Percentiles rank a stretch among this genome's conserved stretches.
These are phyloP conservation scores for Colletotrichum viniferum DNA, from an alignment of 2,329 filamentous ascomycete species.

Conservation along the genomic window DNA sequence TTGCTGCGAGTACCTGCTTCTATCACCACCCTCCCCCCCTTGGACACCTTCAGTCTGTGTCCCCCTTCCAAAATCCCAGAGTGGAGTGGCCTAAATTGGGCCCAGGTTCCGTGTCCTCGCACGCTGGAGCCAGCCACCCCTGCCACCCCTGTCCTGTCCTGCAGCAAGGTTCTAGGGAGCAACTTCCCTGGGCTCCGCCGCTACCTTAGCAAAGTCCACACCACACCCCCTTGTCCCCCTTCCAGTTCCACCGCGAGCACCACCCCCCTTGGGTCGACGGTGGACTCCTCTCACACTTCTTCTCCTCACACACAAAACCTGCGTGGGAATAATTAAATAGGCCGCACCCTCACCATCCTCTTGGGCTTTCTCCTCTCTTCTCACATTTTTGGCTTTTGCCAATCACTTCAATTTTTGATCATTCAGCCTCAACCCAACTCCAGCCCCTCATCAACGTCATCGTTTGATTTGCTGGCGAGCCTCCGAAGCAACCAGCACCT, in stretches of 20 bases:
- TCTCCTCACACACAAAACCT: slow-evolving; percentile 13
- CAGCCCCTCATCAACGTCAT: not conserved
- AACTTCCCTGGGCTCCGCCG: not conserved
- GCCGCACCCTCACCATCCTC: slow-evolving; percentile 26
- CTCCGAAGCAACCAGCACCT: slow-evolving; percentile 32
- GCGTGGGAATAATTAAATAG: slow-evolving; percentile 18
- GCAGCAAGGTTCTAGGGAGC: not conserved
- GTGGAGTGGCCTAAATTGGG: not conserved
- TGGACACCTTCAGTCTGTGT: not conserved
- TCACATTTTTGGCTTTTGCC: slow-evolving; percentile 41
- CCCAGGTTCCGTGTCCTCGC: not conserved
- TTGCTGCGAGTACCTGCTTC: not conserved
- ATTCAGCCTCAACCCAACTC: not conserved
- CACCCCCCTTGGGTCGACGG: not conserved
- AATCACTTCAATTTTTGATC: slow-evolving; percentile 31
- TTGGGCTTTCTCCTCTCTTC: slow-evolving; percentile 24
- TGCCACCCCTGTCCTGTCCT: not conserved
- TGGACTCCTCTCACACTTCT: not conserved
- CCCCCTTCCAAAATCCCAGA: not conserved
- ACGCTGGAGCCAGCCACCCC: not conserved
- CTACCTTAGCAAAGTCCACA: not conserved
- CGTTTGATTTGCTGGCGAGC: slow-evolving; percentile 25
- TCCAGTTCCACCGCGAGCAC: not conserved
- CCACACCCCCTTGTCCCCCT: not conserved
- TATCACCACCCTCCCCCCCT: not conserved